Evolutionary conservation across 495 filamentous ascomycete species (phyloP), one percentile per base, ranked within the genome.

Genomic region (Penicillium pulvis): DNA sequence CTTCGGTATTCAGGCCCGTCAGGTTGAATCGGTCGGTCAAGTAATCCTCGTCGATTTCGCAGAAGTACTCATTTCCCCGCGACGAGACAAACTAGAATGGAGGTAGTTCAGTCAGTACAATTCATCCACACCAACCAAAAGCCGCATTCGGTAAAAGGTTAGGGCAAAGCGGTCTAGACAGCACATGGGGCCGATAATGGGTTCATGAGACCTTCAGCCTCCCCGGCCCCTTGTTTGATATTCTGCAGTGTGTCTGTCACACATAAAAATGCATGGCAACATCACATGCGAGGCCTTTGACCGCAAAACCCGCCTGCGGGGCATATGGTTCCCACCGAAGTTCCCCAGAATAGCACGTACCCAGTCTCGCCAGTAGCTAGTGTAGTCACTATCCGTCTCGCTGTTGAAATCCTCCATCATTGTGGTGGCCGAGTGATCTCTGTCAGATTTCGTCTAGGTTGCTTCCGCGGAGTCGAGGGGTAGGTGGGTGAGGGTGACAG

Each of bases 351-450:
- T 36, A 33, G 17, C 24, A 87, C 90, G 74, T 80, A 97, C 93
- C 94, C 94, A 98, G 77, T 98, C 94, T 74, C 94, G 82, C 94
- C 94, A 98, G 78, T 98, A 98, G 75, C 91, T 97, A 33, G 94
- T 96, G 73, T 98, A 98, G 72, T 98, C 95, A 75, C 93, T 97
- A 71, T 98, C 94, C 14, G 95, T 95, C 72, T 98, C 94, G 66
- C 92, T 96, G 59, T 88, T 93, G 72, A 93, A 98, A 73, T 97
- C 94, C 70, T 98, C 94, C 94, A 98, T 89, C 53, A 67, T 75
- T 28, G 56, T 66, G 55, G 58, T 41, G 31, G 35, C 33, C 35
- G n/a, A 24, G 9, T 10, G 46, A 43, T n/a, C 33, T 45, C 12
- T 31, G 14, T 49, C 23, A 33, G 23, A 19, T 42, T 55, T 35